Evolutionary conservation across 805 yeast species (phyloP).

Genomic region (Lipomyces orientalis): DNA sequence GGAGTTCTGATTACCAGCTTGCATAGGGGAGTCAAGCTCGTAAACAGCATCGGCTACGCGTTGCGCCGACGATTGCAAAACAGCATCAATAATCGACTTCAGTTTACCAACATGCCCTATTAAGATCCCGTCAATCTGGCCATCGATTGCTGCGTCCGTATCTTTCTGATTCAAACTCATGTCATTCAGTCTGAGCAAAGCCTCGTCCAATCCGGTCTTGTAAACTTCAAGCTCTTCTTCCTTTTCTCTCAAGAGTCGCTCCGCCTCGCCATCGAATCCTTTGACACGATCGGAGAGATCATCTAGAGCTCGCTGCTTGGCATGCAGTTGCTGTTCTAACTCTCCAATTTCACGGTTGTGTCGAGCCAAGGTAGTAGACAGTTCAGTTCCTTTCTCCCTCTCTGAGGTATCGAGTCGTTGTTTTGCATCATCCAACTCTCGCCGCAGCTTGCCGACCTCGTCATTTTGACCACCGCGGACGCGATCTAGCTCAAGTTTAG

Average conservation of each 20-base stretch:
- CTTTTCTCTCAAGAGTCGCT: constrained; percentile 63
- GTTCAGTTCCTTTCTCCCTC: constrained; percentile 65
- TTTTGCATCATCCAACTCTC: constrained; percentile 66
- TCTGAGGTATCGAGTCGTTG: constrained; percentile 63
- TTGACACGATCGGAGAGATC: constrained; percentile 40
- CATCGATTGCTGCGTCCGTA: constrained; percentile 60
- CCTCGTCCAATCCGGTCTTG: constrained; percentile 71
- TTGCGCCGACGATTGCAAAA: constrained; percentile 69
- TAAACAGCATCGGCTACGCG: constrained; percentile 73
- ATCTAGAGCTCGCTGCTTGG: constrained; percentile 45
- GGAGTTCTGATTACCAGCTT: constrained; percentile 78
- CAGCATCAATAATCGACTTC: constrained; percentile 67
- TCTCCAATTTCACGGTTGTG: constrained; percentile 68
- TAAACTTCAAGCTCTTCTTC: constrained; percentile 80
- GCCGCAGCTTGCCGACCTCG: constrained; percentile 67
- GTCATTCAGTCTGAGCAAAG: constrained; percentile 63
- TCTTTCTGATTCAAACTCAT: constrained; percentile 51
- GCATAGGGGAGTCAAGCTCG: constrained; percentile 78
- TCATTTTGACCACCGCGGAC: constrained; percentile 55
- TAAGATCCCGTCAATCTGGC: constrained; percentile 62
- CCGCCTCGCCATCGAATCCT: constrained; percentile 43
- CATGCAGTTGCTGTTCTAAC: constrained; percentile 50
- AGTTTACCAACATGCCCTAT: constrained; percentile 57
- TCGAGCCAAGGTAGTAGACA: constrained; percentile 62
- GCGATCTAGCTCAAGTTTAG: constrained; percentile 79